Percentiles rank a stretch among this genome's conserved stretches.
These are phyloP conservation scores for Globisporangium cederbergense DNA, from an alignment of 352 stramenopile species.

Conservation along the genomic window DNA sequence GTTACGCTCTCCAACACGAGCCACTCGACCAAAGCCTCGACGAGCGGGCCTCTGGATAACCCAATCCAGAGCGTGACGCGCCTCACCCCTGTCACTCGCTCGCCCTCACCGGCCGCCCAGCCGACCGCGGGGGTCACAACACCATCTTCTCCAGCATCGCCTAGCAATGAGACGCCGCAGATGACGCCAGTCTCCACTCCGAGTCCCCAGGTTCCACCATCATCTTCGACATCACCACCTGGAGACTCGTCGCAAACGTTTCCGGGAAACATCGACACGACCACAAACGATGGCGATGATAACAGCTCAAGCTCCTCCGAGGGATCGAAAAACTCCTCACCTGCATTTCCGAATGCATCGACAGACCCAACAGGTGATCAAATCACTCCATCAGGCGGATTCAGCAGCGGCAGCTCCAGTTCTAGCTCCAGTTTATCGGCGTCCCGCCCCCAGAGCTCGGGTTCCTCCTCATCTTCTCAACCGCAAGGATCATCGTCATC, in stretches of 20 bases:
- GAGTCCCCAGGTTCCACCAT: not conserved
- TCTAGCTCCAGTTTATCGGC: not conserved
- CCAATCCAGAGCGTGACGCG: slow-evolving; percentile 5
- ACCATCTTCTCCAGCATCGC: not conserved
- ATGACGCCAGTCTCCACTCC: slow-evolving; percentile 5
- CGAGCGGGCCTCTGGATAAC: slow-evolving; percentile 3
- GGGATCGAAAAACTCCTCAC: not conserved
- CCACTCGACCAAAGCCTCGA: not conserved
- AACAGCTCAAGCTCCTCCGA: not conserved
- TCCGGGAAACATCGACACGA: not conserved
- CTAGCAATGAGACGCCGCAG: not conserved
- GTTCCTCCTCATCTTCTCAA: not conserved
- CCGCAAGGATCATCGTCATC: not conserved
- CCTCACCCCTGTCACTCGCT: not conserved
- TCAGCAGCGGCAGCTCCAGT: not conserved
- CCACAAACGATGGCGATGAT: not conserved
- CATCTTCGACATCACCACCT: not conserved
- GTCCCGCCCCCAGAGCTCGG: not conserved
- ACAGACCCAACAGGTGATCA: not conserved
- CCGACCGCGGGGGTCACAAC: not conserved
- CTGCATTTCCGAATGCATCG: not conserved
- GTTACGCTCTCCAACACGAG: slow-evolving; percentile 10
- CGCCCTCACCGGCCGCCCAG: slow-evolving; percentile 1
- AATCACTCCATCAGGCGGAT: not conserved
- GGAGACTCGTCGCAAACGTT: slow-evolving; percentile 9